These are phyloP conservation scores for Populus pruinosa DNA, from an alignment of 345 rosid genomes.

Conservation along the genomic window DNA sequence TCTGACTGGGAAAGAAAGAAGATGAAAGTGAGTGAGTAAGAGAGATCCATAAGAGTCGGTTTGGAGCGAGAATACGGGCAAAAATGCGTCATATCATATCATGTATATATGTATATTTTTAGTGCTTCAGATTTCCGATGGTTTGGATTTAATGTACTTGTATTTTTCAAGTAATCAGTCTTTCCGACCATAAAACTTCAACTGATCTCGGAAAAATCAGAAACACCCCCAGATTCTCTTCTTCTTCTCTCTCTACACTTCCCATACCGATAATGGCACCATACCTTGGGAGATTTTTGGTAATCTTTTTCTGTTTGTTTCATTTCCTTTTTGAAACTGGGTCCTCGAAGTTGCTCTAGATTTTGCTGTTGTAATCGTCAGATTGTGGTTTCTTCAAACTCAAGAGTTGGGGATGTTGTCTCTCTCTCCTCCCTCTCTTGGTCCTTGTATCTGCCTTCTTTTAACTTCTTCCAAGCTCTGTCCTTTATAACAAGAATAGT, in stretches of 20 bases:
- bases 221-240: conserved; percentile 18
- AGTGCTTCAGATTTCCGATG: conserved; percentile 25
- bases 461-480: background rate
- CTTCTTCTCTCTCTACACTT: conserved; percentile 1
- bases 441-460: background rate
- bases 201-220: conserved; percentile 29
- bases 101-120: background rate
- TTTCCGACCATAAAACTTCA: conserved; percentile 34
- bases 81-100: background rate
- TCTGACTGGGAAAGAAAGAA: background rate
- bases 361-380: conserved; percentile 16
- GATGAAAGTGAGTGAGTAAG: conserved; percentile 8
- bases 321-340: background rate
- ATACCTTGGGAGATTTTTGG: conserved; percentile 31
- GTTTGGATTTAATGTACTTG: background rate
- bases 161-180: conserved; percentile 6
- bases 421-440: conserved; percentile 1
- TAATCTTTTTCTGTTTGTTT: conserved; percentile 16
- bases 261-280: conserved; percentile 11
- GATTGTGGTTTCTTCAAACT: conserved; percentile 8
- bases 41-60: conserved; percentile 26
- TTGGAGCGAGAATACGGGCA: conserved; percentile 51
- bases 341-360: conserved; percentile 16
- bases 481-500: background rate
- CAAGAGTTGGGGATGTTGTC: background rate